Conservation (phyloP, 1,284 basidiomycete genomes). For the Pseudozyma sp. region DNA sequence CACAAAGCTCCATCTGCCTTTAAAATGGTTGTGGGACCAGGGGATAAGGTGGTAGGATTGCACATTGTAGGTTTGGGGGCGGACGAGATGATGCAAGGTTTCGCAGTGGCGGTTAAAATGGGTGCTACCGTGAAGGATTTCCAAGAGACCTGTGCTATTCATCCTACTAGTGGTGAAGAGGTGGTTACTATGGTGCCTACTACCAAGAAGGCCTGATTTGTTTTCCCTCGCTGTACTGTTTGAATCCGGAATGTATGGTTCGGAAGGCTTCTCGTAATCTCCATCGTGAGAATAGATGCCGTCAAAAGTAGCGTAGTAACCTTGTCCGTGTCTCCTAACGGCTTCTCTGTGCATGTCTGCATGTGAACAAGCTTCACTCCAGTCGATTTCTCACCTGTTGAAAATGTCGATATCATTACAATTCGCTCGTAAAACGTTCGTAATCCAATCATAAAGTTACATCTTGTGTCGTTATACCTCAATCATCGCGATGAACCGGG, state of each 20-base stretch:
- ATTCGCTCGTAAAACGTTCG: neutral
- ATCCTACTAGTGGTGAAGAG: conserved; percentile 67
- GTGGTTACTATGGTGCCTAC: conserved; percentile 53
- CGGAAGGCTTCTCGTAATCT: neutral
- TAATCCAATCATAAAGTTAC: neutral
- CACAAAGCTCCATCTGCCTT: conserved; percentile 79
- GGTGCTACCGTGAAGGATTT: conserved; percentile 73
- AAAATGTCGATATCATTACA: neutral
- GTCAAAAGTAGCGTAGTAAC: too few species aligned
- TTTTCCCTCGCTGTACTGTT: neutral
- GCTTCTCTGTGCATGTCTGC: too few species aligned
- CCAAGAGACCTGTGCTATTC: conserved; percentile 67
- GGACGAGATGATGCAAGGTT: conserved; percentile 94
- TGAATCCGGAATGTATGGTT: neutral
- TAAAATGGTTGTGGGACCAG: conserved; percentile 88
- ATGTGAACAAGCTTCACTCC: too few species aligned
- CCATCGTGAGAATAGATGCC: too few species aligned
- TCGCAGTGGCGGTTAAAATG: conserved; percentile 95
- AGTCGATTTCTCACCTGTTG: too few species aligned
- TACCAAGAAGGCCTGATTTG: conserved; percentile 34
- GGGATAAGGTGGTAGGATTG: conserved; percentile 93
- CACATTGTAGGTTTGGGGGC: conserved; percentile 86
- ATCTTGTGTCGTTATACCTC: neutral
- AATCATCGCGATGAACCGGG: conserved; percentile 32
- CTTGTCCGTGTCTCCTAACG: too few species aligned